Evolutionary conservation across 2,329 filamentous ascomycete species (phyloP).

Genomic region (Didymella glomerata): DNA sequence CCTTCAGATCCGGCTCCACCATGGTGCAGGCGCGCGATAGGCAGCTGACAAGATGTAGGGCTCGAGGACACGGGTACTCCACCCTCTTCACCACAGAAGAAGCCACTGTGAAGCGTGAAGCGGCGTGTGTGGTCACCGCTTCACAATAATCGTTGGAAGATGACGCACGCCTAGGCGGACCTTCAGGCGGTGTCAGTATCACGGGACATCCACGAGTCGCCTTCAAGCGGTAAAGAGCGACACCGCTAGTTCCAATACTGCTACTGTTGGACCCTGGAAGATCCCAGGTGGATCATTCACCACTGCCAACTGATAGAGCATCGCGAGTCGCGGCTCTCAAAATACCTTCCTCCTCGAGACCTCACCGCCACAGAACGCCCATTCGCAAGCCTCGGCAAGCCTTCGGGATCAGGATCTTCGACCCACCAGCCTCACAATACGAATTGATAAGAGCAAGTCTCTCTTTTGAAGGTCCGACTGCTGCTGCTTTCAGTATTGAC

Average conservation of each 20-base stretch:
- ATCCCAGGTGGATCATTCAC: constrained; percentile 4
- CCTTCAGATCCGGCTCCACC: constrained; percentile 20
- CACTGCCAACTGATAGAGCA: constrained; percentile 15
- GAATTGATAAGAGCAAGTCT: neutral
- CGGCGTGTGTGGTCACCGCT: constrained; percentile 12
- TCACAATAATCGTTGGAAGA: neutral
- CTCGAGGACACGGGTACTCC: constrained; percentile 1
- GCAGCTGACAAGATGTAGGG: constrained; percentile 29
- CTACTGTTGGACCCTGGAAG: constrained; percentile 11
- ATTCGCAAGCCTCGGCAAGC: constrained; percentile 1
- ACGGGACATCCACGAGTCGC: neutral
- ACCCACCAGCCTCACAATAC: neutral
- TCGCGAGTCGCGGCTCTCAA: constrained; percentile 21
- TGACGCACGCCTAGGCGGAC: constrained; percentile 19
- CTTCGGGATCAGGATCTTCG: neutral
- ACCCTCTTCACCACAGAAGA: constrained; percentile 8
- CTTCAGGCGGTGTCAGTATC: neutral
- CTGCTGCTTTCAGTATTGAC: neutral
- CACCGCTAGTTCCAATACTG: constrained; percentile 14
- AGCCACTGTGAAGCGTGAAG: constrained; percentile 14
- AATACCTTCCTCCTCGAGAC: neutral
- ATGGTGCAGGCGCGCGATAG: constrained; percentile 23
- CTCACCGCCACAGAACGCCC: constrained; percentile 10
- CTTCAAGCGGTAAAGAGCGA: constrained; percentile 16
- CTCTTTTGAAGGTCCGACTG: neutral